These are phyloP conservation scores for Helicostylum pulchrum DNA, from an alignment of 192 early-diverging fungal genomes.

Conservation along the genomic window DNA sequence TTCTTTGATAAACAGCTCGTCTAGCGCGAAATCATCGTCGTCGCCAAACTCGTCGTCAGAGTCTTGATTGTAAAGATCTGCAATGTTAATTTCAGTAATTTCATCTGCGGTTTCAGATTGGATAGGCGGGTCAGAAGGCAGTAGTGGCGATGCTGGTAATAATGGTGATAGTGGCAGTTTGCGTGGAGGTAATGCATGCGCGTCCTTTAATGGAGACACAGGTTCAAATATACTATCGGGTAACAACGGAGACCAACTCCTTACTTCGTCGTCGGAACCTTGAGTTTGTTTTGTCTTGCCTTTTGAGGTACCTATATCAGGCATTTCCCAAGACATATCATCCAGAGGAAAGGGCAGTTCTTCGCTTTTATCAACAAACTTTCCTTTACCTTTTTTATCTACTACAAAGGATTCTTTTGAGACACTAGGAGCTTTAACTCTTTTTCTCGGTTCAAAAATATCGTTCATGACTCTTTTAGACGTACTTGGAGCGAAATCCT, in stretches of 20 bases:
- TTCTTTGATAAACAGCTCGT: not conserved
- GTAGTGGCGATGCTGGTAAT: not conserved
- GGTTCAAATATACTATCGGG: too few relatives aligned
- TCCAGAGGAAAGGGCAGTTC: not conserved
- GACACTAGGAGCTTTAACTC: not conserved
- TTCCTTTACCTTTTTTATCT: too few relatives aligned
- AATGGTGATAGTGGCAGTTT: not conserved
- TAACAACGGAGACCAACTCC: too few relatives aligned
- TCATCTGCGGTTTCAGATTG: not conserved
- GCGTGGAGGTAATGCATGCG: not conserved
- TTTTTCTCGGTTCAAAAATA: not conserved
- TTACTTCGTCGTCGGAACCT: too few relatives aligned
- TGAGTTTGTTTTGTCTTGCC: too few relatives aligned
- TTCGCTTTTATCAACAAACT: not conserved
- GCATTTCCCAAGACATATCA: not conserved
- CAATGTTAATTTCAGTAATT: not conserved
- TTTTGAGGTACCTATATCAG: too few relatives aligned
- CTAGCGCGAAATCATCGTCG: not conserved
- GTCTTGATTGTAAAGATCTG: not conserved
- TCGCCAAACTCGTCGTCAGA: not conserved
- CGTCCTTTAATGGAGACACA: too few relatives aligned
- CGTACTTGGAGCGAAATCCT: not conserved
- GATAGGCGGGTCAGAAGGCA: not conserved
- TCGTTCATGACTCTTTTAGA: not conserved
- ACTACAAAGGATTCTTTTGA: not conserved